phyloP scores from a whole-genome alignment of 176 grass and related monocot species.

The Lolium rigidum region DNA sequence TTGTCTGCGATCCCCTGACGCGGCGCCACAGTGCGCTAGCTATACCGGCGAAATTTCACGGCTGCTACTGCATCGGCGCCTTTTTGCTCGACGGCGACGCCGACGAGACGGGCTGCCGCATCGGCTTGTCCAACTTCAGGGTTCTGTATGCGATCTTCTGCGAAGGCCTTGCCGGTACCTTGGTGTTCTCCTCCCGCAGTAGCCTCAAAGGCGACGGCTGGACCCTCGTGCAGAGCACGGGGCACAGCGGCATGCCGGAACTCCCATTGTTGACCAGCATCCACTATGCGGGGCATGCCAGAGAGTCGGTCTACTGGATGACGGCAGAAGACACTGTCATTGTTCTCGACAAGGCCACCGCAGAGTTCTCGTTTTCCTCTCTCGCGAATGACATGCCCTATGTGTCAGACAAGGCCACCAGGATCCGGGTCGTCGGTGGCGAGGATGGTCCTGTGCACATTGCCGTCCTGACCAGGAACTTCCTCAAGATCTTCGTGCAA shows the following conservation, averaged over 20 bases:
- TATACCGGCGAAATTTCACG: background rate
- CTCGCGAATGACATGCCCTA: background rate
- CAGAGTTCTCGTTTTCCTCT: background rate
- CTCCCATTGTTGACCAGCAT: background rate
- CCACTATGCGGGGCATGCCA: background rate
- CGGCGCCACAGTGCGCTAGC: background rate
- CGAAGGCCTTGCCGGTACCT: background rate
- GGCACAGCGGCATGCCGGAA: background rate
- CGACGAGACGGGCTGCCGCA: background rate
- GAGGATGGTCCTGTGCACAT: background rate
- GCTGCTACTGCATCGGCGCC: background rate
- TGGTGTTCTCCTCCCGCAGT: background rate
- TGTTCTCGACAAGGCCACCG: background rate
- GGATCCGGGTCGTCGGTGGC: background rate
- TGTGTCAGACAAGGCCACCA: background rate
- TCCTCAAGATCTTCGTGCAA: background rate
- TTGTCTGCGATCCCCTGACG: constrained; percentile 3
- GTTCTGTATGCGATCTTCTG: background rate
- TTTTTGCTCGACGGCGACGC: constrained; percentile 12
- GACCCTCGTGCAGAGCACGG: background rate
- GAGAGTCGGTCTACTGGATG: background rate
- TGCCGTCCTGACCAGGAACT: background rate
- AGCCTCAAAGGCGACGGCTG: background rate
- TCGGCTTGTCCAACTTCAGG: background rate
- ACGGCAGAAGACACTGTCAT: background rate